A percentile compares a stretch with the other conserved stretches of the same genome.
Conservation (phyloP, 2,329 filamentous ascomycete genomes). For the Hymenoscyphus fraxineus region DNA sequence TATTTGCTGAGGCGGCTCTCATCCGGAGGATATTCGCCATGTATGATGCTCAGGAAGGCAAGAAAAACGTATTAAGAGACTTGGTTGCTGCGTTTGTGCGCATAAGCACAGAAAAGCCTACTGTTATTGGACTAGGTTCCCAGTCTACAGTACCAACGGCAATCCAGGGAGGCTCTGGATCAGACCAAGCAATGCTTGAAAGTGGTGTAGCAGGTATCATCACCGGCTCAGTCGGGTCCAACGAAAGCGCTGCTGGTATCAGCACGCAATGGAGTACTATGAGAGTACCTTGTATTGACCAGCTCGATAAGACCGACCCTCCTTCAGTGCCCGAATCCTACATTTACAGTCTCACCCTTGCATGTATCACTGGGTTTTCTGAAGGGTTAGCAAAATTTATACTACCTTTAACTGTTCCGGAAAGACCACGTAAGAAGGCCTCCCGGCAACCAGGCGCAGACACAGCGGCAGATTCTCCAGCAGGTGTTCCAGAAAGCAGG, state of each 20-base stretch:
- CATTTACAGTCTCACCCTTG: slow-evolving; percentile 81
- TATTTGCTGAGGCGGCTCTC: slow-evolving; percentile 77
- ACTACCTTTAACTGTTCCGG: slow-evolving; percentile 82
- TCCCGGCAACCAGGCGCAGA: slow-evolving; percentile 26
- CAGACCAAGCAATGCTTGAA: slow-evolving; percentile 85
- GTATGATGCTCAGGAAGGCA: slow-evolving; percentile 70
- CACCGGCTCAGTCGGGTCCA: slow-evolving; percentile 62
- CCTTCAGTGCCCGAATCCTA: slow-evolving; percentile 87
- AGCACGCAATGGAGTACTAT: slow-evolving; percentile 89
- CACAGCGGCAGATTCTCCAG: slow-evolving; percentile 22
- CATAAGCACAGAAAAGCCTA: slow-evolving; percentile 84
- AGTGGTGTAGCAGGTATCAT: slow-evolving; percentile 87
- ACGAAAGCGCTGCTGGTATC: slow-evolving; percentile 68
- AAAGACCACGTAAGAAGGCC: slow-evolving; percentile 52
- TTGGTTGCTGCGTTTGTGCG: slow-evolving; percentile 87
- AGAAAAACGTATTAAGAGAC: slow-evolving; percentile 74
- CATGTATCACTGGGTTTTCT: slow-evolving; percentile 84
- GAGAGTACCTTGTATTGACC: slow-evolving; percentile 84
- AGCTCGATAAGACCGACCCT: slow-evolving; percentile 86
- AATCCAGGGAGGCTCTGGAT: slow-evolving; percentile 52
- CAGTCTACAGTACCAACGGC: slow-evolving; percentile 79
- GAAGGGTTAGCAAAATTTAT: slow-evolving; percentile 93
- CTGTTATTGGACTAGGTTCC: slow-evolving; percentile 80
- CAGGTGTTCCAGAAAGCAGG: slow-evolving; percentile 50
- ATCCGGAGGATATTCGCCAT: slow-evolving; percentile 75